These are phyloP conservation scores for Globisporangium lucens DNA, from an alignment of 352 stramenopile species.

Conservation along the genomic window DNA sequence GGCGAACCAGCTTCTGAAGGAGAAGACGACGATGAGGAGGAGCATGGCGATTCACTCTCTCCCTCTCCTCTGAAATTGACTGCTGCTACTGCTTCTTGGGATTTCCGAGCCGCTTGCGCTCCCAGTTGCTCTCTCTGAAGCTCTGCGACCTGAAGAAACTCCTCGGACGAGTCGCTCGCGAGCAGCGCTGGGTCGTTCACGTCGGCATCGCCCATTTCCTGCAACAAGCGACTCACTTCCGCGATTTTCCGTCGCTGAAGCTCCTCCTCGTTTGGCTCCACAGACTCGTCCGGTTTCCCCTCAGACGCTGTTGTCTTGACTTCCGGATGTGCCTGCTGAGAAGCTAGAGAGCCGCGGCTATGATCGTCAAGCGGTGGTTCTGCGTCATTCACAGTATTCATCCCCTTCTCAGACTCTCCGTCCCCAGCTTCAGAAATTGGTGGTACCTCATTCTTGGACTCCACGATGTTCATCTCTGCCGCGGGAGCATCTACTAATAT, in stretches of 20 bases:
- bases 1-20: neutral
- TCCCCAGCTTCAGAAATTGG: neutral
- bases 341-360: neutral
- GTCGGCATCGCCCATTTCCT: slow-evolving; percentile 18
- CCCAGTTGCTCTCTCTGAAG: neutral
- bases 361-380: neutral
- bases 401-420: neutral
- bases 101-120: neutral
- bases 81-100: neutral
- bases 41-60: neutral
- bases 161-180: slow-evolving; percentile 32
- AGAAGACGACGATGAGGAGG: neutral
- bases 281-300: neutral
- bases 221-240: slow-evolving; percentile 21
- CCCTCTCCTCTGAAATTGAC: neutral
- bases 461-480: neutral
- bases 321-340: neutral
- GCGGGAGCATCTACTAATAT: neutral
- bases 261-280: slow-evolving; percentile 3
- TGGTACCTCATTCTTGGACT: neutral
- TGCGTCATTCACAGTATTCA: neutral
- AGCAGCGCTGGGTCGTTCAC: slow-evolving; percentile 16
- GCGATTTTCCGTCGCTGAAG: slow-evolving; percentile 18
- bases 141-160: slow-evolving; percentile 29
- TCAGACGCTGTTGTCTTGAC: too few relatives aligned